Percentiles rank a stretch among this genome's conserved stretches.
phyloP scores from a whole-genome alignment of 2,329 filamentous ascomycete species.

The Colletotrichum tropicale region DNA sequence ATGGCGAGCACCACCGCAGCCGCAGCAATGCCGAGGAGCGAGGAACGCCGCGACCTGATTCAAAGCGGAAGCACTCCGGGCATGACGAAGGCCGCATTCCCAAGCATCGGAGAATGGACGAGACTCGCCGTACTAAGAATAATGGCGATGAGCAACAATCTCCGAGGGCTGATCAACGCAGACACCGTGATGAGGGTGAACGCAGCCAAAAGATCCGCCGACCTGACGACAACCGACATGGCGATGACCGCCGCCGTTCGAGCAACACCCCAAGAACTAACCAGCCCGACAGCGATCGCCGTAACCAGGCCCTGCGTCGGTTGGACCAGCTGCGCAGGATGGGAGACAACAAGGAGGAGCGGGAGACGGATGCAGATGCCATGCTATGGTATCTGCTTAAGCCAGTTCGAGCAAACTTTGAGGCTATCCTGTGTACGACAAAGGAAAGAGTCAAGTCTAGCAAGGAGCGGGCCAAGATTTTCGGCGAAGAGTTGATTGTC shows the following conservation, averaged over 20 bases:
- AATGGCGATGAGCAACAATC: constrained; percentile 40
- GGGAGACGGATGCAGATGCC: constrained; percentile 48
- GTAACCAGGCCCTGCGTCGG: constrained; percentile 43
- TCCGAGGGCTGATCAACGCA: constrained; percentile 30
- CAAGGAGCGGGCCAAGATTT: constrained; percentile 64
- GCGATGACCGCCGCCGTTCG: constrained; percentile 32
- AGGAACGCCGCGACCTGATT: constrained; percentile 55
- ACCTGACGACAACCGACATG: constrained; percentile 36
- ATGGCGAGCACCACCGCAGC: constrained; percentile 54
- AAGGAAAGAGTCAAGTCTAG: constrained; percentile 66
- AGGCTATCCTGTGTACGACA: constrained; percentile 63
- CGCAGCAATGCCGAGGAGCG: constrained; percentile 57
- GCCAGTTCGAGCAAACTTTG: constrained; percentile 64
- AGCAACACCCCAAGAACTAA: constrained; percentile 14
- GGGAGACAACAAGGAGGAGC: constrained; percentile 54
- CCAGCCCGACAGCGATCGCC: constrained; percentile 33
- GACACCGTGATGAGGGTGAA: constrained; percentile 29
- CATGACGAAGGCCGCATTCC: constrained; percentile 46
- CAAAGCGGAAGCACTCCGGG: constrained; percentile 66
- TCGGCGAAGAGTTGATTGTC: constrained; percentile 64
- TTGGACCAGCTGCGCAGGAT: constrained; percentile 49
- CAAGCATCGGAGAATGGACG: constrained; percentile 47
- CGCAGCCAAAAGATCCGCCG: constrained; percentile 36
- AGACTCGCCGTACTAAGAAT: constrained; percentile 40
- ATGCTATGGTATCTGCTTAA: constrained; percentile 57